These are phyloP conservation scores for Carpinus fangiana DNA, from an alignment of 306 rosid species.

Conservation along the genomic window DNA sequence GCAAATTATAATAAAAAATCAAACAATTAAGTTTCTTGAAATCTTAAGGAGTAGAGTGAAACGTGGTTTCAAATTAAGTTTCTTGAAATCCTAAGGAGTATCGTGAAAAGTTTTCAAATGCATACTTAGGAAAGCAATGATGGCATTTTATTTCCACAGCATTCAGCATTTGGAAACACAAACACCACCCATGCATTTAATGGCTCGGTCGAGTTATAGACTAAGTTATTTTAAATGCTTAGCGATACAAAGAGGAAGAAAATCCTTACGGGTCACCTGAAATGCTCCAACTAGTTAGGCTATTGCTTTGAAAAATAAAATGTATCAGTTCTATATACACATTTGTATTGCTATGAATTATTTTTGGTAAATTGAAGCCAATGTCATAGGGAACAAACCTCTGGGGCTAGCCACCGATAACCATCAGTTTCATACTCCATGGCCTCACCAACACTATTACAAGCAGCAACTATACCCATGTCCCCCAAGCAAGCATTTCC, in stretches of 20 bases:
- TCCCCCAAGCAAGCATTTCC: slow-evolving; percentile 94
- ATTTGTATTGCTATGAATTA: neutral
- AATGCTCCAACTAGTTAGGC: neutral
- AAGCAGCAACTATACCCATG: slow-evolving; percentile 83
- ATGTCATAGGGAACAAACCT: slow-evolving; percentile 59
- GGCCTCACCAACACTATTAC: slow-evolving; percentile 80
- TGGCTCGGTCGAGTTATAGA: neutral
- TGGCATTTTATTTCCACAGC: neutral
- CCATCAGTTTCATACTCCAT: slow-evolving; percentile 96
- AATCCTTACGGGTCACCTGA: neutral
- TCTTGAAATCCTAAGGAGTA: neutral
- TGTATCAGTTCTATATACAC: neutral
- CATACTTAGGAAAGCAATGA: neutral
- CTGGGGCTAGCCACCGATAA: slow-evolving; percentile 94
- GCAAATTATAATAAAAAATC: neutral
- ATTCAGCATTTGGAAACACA: neutral
- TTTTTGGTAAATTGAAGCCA: slow-evolving; percentile 23
- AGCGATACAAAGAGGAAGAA: neutral
- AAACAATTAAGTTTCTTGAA: neutral
- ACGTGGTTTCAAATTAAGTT: too few relatives aligned
- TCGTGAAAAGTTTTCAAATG: neutral
- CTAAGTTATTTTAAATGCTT: slow-evolving; percentile 22
- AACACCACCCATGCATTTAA: neutral
- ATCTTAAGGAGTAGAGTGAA: neutral
- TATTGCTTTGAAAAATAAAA: neutral